These are phyloP conservation scores for Phytomonas francai DNA, from an alignment of 208 protist species.

Conservation along the genomic window DNA sequence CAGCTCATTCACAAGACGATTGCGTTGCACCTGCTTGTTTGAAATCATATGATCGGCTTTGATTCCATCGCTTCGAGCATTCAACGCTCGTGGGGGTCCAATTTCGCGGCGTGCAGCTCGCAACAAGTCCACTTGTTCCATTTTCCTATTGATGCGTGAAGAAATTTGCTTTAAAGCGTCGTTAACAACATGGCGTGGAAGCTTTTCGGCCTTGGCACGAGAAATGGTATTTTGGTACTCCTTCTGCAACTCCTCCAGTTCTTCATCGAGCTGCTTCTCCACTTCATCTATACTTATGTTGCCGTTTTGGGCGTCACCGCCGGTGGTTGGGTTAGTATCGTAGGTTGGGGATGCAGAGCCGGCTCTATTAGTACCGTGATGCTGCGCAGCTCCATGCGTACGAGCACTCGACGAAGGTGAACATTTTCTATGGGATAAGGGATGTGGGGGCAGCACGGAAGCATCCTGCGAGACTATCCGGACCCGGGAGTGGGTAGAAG, in stretches of 20 bases:
- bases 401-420: background rate
- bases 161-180: constrained; percentile 46
- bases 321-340: background rate
- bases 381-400: background rate
- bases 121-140: constrained; percentile 71
- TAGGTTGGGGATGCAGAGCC: background rate
- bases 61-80: constrained; percentile 1
- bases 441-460: background rate
- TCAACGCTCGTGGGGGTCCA: constrained; percentile 9
- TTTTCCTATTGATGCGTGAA: constrained; percentile 64
- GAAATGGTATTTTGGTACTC: constrained; percentile 67
- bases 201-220: constrained; percentile 31
- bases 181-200: constrained; percentile 47
- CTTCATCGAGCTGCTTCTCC: constrained; percentile 47
- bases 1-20: constrained; percentile 74
- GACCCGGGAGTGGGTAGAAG: background rate
- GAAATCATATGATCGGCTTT: background rate
- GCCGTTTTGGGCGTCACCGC: background rate
- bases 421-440: background rate
- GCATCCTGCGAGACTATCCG: background rate
- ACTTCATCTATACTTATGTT: constrained; percentile 29
- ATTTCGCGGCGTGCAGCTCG: constrained; percentile 46
- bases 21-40: constrained; percentile 56
- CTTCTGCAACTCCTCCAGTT: constrained; percentile 55
- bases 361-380: background rate